A percentile compares a stretch with the other conserved stretches of the same genome.
Evolutionary conservation across 495 filamentous ascomycete species (phyloP).

Genomic region (Lophiotrema nucula): DNA sequence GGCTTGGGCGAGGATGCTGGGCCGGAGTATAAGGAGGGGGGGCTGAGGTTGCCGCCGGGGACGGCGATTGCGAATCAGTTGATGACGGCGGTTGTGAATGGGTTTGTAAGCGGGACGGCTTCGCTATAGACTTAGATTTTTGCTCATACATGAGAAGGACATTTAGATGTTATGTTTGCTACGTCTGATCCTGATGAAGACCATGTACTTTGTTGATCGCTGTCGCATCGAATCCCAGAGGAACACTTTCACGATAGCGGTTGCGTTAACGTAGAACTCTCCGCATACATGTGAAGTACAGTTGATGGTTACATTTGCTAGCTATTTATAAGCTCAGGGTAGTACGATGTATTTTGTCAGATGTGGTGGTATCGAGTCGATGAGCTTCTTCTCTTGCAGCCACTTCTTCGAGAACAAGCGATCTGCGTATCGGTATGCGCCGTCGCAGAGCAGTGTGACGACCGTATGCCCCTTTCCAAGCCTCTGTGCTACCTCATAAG

Average conservation of each 20-base stretch:
- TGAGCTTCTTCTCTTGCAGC: slow-evolving; percentile 79
- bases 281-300: neutral
- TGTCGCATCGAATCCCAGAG: too few species aligned
- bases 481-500: slow-evolving; percentile 89
- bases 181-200: too few species aligned
- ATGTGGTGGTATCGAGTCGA: slow-evolving; percentile 78
- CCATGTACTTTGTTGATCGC: too few species aligned
- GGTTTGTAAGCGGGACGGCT: slow-evolving; percentile 38
- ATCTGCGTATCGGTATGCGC: slow-evolving; percentile 94
- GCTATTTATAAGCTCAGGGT: slow-evolving; percentile 48
- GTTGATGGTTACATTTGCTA: slow-evolving; percentile 13
- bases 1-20: slow-evolving; percentile 64
- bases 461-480: slow-evolving; percentile 86
- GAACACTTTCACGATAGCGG: too few species aligned
- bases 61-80: slow-evolving; percentile 52
- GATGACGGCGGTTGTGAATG: slow-evolving; percentile 42
- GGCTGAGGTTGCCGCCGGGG: slow-evolving; percentile 44
- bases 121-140: slow-evolving; percentile 23
- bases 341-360: slow-evolving; percentile 91
- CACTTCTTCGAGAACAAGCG: slow-evolving; percentile 86
- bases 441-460: slow-evolving; percentile 91
- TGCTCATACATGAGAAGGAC: slow-evolving; percentile 3
- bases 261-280: too few species aligned
- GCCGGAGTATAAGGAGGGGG: slow-evolving; percentile 64
- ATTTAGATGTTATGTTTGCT: too few species aligned